A percentile compares a stretch with the other conserved stretches of the same genome.
phyloP scores from a whole-genome alignment of 192 early-diverging fungal genomes.

The Coemansia sp. region DNA sequence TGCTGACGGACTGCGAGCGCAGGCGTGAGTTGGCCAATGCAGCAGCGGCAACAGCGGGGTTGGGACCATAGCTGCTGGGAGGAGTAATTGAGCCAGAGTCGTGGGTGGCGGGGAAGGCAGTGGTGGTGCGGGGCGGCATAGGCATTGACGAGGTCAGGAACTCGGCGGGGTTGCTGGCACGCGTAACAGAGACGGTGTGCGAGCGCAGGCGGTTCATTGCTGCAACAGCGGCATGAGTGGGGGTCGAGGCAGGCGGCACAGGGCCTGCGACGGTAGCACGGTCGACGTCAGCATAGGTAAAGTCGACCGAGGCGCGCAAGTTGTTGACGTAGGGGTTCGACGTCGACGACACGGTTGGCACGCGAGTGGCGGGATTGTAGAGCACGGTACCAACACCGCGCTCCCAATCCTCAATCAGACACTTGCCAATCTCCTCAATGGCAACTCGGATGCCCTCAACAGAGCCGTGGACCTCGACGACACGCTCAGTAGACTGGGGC shows the following conservation, averaged over 20 bases:
- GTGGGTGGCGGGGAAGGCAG: constrained; percentile 31
- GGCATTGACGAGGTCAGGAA: constrained; percentile 52
- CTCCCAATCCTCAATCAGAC: constrained; percentile 82
- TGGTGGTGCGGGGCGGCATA: constrained; percentile 41
- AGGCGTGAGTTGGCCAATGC: constrained; percentile 36
- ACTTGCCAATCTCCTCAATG: constrained; percentile 82
- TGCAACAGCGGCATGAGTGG: constrained; percentile 19
- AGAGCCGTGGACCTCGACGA: constrained; percentile 84
- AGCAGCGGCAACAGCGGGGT: constrained; percentile 17
- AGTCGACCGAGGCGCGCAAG: constrained; percentile 46
- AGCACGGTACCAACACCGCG: constrained; percentile 80
- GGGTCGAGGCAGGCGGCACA: constrained; percentile 21
- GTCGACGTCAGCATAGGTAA: constrained; percentile 45
- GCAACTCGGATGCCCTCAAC: constrained; percentile 84
- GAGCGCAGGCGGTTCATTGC: constrained; percentile 56
- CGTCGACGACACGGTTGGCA: constrained; percentile 53
- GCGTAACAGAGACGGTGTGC: constrained; percentile 55
- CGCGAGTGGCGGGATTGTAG: constrained; percentile 74
- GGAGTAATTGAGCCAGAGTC: constrained; percentile 34
- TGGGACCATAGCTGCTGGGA: constrained; percentile 19
- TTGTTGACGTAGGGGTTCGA: constrained; percentile 58
- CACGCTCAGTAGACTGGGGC: constrained; percentile 90
- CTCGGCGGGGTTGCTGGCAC: constrained; percentile 25
- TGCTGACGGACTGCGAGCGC: constrained; percentile 57
- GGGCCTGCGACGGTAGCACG: constrained; percentile 20